Evolutionary conservation across 129 eudicot genomes (phyloP).

Genomic region (Logfia minima): DNA sequence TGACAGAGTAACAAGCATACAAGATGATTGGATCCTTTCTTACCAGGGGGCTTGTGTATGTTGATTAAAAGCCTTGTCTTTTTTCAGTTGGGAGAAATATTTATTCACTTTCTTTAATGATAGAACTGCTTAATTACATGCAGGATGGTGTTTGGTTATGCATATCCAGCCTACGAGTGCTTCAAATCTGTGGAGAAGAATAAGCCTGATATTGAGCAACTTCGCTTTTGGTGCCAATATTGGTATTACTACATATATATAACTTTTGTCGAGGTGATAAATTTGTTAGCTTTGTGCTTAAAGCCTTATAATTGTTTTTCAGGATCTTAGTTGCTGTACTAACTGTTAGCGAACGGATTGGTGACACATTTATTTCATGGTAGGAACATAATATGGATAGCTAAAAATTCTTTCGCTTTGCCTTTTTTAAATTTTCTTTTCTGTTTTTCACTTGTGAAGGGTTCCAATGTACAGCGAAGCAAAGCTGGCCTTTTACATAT

Average conservation of each 20-base stretch:
- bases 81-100: not conserved
- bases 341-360: slow-evolving; percentile 80
- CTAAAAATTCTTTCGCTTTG: not conserved
- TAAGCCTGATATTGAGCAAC: slow-evolving; percentile 78
- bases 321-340: slow-evolving; percentile 88
- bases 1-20: slow-evolving; percentile 36
- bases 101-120: slow-evolving; percentile 2
- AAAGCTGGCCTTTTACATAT: slow-evolving; percentile 80
- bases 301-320: slow-evolving; percentile 27
- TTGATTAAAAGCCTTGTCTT: not conserved
- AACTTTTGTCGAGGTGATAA: not conserved
- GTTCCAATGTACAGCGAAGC: slow-evolving; percentile 98
- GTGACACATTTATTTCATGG: slow-evolving; percentile 86
- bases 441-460: slow-evolving; percentile 51
- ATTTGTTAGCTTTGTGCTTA: not conserved
- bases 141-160: slow-evolving; percentile 94
- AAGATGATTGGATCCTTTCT: slow-evolving; percentile 90
- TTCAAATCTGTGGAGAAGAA: slow-evolving; percentile 79
- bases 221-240: slow-evolving; percentile 96
- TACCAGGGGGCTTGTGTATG: slow-evolving; percentile 95
- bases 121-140: slow-evolving; percentile 19
- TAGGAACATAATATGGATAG: slow-evolving; percentile 30
- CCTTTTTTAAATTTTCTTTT: not conserved
- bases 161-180: slow-evolving; percentile 95
- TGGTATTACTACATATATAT: slow-evolving; percentile 45